These are phyloP conservation scores for Strigomonas culicis DNA, from an alignment of 208 protist species.

Conservation along the genomic window DNA sequence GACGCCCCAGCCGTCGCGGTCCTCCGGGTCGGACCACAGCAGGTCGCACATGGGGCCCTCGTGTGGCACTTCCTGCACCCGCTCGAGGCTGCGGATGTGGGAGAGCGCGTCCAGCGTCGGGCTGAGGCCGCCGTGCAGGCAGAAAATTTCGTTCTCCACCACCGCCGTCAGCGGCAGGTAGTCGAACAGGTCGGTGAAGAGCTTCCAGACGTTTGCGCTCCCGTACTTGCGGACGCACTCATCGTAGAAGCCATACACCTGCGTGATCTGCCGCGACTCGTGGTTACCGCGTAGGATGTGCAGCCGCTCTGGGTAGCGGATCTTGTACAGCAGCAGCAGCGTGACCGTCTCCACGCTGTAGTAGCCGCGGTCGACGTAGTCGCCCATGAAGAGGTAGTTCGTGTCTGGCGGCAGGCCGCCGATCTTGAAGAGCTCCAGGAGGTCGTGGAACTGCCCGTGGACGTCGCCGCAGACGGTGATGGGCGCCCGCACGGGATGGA, in stretches of 20 bases:
- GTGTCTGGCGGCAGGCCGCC: conserved; percentile 89
- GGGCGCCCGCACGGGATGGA: conserved; percentile 88
- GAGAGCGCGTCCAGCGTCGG: conserved; percentile 97
- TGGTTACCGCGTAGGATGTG: conserved; percentile 97
- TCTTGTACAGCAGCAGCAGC: conserved; percentile 97
- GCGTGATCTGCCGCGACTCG: conserved; percentile 95
- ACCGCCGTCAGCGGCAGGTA: conserved; percentile 97
- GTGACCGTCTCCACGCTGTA: conserved; percentile 98
- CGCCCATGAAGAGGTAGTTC: conserved; percentile 97
- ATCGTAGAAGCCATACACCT: conserved; percentile 99
- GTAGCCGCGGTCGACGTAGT: conserved; percentile 99
- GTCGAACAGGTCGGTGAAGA: conserved; percentile 99
- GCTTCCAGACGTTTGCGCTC: conserved; percentile 98
- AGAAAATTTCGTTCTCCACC: conserved; percentile 98
- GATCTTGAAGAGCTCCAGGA: conserved; percentile 96
- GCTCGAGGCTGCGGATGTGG: conserved; percentile 95
- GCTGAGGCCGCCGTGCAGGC: conserved; percentile 98
- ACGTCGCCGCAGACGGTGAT: conserved; percentile 94
- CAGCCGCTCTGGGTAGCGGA: conserved; percentile 94
- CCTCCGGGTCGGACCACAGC: conserved; percentile 97
- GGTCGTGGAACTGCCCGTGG: conserved; percentile 96
- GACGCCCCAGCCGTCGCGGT: conserved; percentile 95
- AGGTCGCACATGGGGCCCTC: conserved; percentile 99
- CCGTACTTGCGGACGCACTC: conserved; percentile 99
- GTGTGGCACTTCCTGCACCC: conserved; percentile 97